Base-by-base conservation (phyloP, 495 filamentous ascomycete species). In the Friedmanniomyces simplex region DNA sequence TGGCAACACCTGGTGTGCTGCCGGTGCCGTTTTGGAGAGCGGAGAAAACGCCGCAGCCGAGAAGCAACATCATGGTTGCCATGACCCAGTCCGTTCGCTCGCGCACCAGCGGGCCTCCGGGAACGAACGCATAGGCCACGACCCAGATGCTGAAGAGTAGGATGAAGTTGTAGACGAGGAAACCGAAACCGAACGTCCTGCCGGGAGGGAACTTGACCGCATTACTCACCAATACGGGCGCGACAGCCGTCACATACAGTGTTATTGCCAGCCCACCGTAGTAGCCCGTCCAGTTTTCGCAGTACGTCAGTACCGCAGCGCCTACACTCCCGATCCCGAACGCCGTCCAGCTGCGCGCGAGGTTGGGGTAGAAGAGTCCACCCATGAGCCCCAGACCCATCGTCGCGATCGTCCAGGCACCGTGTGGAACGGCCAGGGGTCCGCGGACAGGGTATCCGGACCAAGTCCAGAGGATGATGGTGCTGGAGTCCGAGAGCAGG, bases 391-490 rank as follows among this genome's bases (percentile, higher is more conserved):
- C 94, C 48, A 75, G 76, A 36, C 86, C 87, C 93, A 97, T 99
- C 57, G 81, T 82, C 50, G 84, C 78, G 54, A 96, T 82, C 2
- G 89, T 94, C 60, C 82, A 79, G 53, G 86, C 86, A 50, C 89
- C 94, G 66, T 99, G 90, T 21, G 90, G 87, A 48, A 82, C 89
- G 52, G 91, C 84, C 45, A 96, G 79, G 3, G 94, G 94, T 3
- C 94, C 94, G 47, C 87, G 80, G 50, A 96, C 80, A 39, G 94
- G 94, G 64, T 87, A 97, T 18, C 94, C 94, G 59, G 96, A 89
- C 94, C 94, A 99, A n/a, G 87, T 88, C 94, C 94, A 99, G 24
- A 89, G 77, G 58, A 97, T 96, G 90, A 97, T 97, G 30, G 94
- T 99, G 72, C 93, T 96, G 0, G 91, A 96, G 67, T 99, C 94